phyloP scores from a whole-genome alignment of 208 protist species.

The Leishmania arabica region DNA sequence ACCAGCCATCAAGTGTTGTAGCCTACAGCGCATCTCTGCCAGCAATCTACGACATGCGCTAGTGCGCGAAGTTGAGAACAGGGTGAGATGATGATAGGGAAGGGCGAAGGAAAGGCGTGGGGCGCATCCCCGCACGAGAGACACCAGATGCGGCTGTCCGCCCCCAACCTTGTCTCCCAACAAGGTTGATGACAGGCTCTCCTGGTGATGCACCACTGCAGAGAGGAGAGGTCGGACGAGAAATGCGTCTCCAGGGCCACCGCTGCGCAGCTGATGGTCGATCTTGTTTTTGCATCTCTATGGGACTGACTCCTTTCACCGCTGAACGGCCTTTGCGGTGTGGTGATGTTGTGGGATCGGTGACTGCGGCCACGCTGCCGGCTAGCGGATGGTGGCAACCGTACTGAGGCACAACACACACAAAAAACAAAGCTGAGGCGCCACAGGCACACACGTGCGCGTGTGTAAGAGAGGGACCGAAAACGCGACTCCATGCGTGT shows the following conservation, averaged over 20 bases:
- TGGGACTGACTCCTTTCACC: not conserved
- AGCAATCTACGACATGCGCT: constrained; percentile 54
- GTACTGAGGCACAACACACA: not conserved
- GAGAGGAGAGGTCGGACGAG: not conserved
- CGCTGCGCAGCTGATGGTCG: not conserved
- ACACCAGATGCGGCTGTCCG: not conserved
- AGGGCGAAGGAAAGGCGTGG: not conserved
- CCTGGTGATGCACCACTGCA: not conserved
- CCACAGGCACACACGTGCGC: not conserved
- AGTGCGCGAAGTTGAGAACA: not conserved
- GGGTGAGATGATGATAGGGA: not conserved
- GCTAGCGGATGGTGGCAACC: not conserved
- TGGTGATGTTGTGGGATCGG: not conserved
- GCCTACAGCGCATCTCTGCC: constrained; percentile 59
- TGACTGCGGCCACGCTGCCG: not conserved
- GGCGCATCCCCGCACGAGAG: not conserved
- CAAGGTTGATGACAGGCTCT: not conserved
- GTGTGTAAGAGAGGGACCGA: not conserved
- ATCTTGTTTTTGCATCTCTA: not conserved
- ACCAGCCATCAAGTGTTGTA: constrained; percentile 36
- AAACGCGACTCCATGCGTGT: not conserved
- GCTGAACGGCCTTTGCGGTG: not conserved
- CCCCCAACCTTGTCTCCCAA: no score
- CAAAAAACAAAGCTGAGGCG: not conserved
- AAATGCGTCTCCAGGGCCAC: not conserved